Percentiles rank a stretch among this genome's conserved stretches.
Conservation (phyloP, 257 asterid species). For the Eustoma russellianum region DNA sequence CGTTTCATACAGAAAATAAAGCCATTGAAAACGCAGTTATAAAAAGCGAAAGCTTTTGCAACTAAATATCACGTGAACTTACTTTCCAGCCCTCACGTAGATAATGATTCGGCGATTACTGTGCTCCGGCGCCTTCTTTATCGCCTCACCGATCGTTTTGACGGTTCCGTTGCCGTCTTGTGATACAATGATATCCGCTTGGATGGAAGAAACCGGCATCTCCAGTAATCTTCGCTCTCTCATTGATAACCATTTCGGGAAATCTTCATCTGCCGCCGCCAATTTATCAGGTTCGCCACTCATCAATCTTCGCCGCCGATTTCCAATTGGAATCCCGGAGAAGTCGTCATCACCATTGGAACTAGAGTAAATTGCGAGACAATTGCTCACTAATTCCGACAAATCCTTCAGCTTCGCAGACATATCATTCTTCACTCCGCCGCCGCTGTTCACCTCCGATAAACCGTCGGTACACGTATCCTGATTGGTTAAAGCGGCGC, state of each 20-base stretch:
- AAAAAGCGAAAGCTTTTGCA: slow-evolving; percentile 2
- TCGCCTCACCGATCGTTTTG: slow-evolving; percentile 80
- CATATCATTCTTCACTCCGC: slow-evolving; percentile 49
- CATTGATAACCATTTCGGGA: slow-evolving; percentile 69
- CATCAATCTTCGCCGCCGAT: slow-evolving; percentile 54
- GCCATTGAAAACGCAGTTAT: not conserved
- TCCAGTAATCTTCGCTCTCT: slow-evolving; percentile 53
- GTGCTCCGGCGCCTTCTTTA: slow-evolving; percentile 74
- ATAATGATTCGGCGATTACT: slow-evolving; percentile 56
- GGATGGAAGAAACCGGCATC: slow-evolving; percentile 37
- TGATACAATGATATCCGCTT: slow-evolving; percentile 61
- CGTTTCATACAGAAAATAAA: slow-evolving; percentile 1
- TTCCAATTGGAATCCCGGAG: slow-evolving; percentile 67
- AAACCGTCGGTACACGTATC: slow-evolving; percentile 91
- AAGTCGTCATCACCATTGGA: slow-evolving; percentile 45
- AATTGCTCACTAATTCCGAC: slow-evolving; percentile 80
- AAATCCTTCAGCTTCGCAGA: slow-evolving; percentile 48
- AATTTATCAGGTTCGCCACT: not conserved
- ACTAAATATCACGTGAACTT: slow-evolving; percentile 29
- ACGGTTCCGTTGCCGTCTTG: slow-evolving; percentile 71
- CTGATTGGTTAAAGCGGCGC: slow-evolving; percentile 85
- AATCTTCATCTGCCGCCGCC: slow-evolving; percentile 22
- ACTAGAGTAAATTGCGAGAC: slow-evolving; percentile 73
- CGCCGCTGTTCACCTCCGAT: slow-evolving; percentile 29
- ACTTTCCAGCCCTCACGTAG: slow-evolving; percentile 97